Percentiles rank a stretch among this genome's conserved stretches.
Conservation (phyloP, 2,329 filamentous ascomycete species). For the Aspergillus fumigatus region DNA sequence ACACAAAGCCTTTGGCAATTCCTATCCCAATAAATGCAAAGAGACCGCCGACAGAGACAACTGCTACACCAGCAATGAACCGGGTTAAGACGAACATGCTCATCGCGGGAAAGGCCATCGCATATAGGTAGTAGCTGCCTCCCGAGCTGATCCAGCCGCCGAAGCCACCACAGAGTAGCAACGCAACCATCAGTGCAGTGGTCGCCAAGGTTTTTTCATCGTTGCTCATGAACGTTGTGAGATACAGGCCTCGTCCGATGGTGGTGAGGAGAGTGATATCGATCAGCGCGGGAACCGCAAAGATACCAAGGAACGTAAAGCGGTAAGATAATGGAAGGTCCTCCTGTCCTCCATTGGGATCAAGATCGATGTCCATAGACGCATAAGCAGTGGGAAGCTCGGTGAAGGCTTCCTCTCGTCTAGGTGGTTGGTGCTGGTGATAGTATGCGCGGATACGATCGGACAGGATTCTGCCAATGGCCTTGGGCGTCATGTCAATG, state of each 20-base stretch:
- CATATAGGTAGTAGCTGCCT: slow-evolving; percentile 58
- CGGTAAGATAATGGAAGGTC: slow-evolving; percentile 42
- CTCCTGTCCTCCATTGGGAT: slow-evolving; percentile 41
- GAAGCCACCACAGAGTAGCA: slow-evolving; percentile 57
- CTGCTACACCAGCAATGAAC: slow-evolving; percentile 46
- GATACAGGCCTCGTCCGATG: slow-evolving; percentile 57
- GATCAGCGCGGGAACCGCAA: slow-evolving; percentile 58
- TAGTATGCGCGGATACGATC: slow-evolving; percentile 43
- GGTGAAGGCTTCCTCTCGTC: slow-evolving; percentile 48
- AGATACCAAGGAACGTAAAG: slow-evolving; percentile 57
- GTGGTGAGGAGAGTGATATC: slow-evolving; percentile 58
- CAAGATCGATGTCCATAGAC: slow-evolving; percentile 50
- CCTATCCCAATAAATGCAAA: slow-evolving; percentile 50
- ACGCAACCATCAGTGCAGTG: slow-evolving; percentile 54
- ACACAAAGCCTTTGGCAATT: slow-evolving; percentile 39
- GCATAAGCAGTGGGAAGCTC: slow-evolving; percentile 49
- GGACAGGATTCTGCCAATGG: slow-evolving; percentile 43
- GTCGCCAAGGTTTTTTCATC: slow-evolving; percentile 51
- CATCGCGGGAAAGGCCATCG: slow-evolving; percentile 52
- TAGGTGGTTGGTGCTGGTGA: slow-evolving; percentile 43
- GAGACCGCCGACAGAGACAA: slow-evolving; percentile 50
- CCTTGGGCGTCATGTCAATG: slow-evolving; percentile 52
- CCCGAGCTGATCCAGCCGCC: slow-evolving; percentile 61
- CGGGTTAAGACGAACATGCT: slow-evolving; percentile 54
- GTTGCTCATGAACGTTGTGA: slow-evolving; percentile 53